Conservation (phyloP, 2,329 filamentous ascomycete genomes). For the Gaeumannomyces sp. region DNA sequence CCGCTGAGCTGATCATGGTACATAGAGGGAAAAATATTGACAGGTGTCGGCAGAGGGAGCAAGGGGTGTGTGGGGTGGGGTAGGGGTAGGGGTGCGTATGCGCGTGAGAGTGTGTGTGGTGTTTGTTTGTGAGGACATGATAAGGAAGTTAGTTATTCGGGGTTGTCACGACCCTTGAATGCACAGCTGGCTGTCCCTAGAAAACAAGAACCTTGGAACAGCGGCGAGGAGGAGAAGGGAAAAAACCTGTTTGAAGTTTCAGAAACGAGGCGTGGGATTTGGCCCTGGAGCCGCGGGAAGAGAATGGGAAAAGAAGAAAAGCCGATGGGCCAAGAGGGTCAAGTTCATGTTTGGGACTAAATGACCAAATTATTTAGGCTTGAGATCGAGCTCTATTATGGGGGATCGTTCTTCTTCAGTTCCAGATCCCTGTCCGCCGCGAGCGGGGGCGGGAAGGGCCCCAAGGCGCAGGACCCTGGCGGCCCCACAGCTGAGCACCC, state of each 20-base stretch:
- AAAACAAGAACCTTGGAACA: neutral
- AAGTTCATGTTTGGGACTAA: neutral
- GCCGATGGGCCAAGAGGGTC: neutral
- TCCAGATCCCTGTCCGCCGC: neutral
- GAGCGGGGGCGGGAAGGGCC: conserved; percentile 1
- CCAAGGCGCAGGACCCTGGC: conserved; percentile 1
- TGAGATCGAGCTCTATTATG: neutral
- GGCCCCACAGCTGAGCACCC: neutral
- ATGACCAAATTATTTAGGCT: neutral
- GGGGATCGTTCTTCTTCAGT: neutral
- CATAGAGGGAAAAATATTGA: neutral
- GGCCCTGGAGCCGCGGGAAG: neutral
- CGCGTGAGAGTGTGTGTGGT: neutral
- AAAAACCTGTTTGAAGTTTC: neutral
- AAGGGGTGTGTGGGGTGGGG: neutral
- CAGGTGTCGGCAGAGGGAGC: neutral
- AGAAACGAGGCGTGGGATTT: neutral
- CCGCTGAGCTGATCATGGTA: neutral
- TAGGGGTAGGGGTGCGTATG: neutral
- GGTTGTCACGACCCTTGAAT: neutral
- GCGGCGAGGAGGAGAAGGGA: too few species aligned
- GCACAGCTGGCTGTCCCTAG: neutral
- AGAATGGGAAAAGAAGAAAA: neutral
- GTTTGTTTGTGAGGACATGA: neutral
- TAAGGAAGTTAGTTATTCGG: neutral